A percentile compares a stretch with the other conserved stretches of the same genome.
These are phyloP conservation scores for Citrus trifoliata DNA, from an alignment of 345 rosid genomes.

Conservation along the genomic window DNA sequence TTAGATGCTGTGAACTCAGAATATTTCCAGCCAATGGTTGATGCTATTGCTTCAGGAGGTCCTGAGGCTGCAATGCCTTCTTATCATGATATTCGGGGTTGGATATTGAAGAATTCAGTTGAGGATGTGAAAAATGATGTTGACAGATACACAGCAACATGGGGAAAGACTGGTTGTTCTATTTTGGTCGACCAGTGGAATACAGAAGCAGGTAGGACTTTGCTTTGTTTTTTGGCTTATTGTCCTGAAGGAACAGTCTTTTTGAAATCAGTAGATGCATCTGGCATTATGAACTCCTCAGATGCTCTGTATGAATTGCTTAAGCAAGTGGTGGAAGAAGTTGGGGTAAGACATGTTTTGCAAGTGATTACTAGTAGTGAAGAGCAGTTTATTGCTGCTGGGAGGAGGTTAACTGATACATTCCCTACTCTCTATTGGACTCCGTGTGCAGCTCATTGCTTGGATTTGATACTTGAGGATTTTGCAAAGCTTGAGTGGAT, in stretches of 20 bases:
- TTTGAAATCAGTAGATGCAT: constrained; percentile 62
- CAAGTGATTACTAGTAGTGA: constrained; percentile 81
- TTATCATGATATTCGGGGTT: constrained; percentile 62
- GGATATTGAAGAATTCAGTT: constrained; percentile 65
- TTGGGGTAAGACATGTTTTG: constrained; percentile 64
- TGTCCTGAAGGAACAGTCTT: constrained; percentile 72
- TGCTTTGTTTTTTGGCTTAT: constrained; percentile 56
- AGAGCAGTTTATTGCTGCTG: constrained; percentile 52
- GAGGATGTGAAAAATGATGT: constrained; percentile 66
- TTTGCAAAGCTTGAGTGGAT: constrained; percentile 69
- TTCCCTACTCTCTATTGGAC: constrained; percentile 84
- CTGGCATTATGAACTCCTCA: constrained; percentile 42
- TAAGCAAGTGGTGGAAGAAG: constrained; percentile 75
- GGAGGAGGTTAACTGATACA: constrained; percentile 58
- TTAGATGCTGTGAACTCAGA: constrained; percentile 61
- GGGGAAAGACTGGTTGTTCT: constrained; percentile 81
- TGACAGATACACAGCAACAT: constrained; percentile 30
- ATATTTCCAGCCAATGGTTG: constrained; percentile 66
- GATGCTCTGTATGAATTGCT: constrained; percentile 57
- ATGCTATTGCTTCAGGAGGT: constrained; percentile 59
- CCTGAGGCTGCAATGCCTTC: constrained; percentile 46
- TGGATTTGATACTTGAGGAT: constrained; percentile 78
- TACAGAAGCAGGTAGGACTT: constrained; percentile 38
- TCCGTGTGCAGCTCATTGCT: constrained; percentile 73
- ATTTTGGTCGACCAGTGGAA: constrained; percentile 65